These are phyloP conservation scores for Waitea zeae DNA, from an alignment of 1,284 basidiomycete genomes.

Conservation along the genomic window DNA sequence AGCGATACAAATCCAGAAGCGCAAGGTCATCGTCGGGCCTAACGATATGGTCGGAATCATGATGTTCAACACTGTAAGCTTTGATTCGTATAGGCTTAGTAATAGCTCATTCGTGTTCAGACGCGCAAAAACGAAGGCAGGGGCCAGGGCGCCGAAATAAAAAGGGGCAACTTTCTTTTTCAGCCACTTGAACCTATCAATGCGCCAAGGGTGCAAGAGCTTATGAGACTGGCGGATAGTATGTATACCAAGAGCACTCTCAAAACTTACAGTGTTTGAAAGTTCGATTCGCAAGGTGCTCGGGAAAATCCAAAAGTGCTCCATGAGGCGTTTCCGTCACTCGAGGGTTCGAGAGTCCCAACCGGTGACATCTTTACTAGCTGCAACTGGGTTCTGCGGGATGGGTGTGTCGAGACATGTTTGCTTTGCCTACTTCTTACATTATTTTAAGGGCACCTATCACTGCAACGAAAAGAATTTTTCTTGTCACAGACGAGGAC, in stretches of 20 bases:
- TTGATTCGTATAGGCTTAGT: neutral
- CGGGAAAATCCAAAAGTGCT: conserved; percentile 39
- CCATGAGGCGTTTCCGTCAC: conserved; percentile 40
- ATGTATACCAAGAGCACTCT: conserved; percentile 8
- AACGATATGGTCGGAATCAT: conserved; percentile 81
- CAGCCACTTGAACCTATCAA: conserved; percentile 65
- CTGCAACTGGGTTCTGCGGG: conserved; percentile 76
- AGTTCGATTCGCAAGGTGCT: conserved; percentile 21
- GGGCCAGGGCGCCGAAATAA: conserved; percentile 50
- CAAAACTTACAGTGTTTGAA: neutral
- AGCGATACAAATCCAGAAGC: conserved; percentile 73
- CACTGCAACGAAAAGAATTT: conserved; percentile 79
- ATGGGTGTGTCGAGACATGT: conserved; percentile 37
- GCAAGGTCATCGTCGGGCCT: conserved; percentile 78
- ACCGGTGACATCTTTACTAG: conserved; percentile 78
- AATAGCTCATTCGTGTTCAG: conserved; percentile 6
- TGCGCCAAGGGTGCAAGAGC: conserved; percentile 63
- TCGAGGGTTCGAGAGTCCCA: conserved; percentile 31
- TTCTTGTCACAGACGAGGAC: conserved; percentile 88
- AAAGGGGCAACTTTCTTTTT: conserved; percentile 58
- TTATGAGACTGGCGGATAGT: conserved; percentile 61
- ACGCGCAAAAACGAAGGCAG: conserved; percentile 26
- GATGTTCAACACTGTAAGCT: conserved; percentile 79
- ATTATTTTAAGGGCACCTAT: conserved; percentile 50
- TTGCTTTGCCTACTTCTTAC: neutral